Conservation (phyloP, 2,329 filamentous ascomycete species). For the Periconia digitata region DNA sequence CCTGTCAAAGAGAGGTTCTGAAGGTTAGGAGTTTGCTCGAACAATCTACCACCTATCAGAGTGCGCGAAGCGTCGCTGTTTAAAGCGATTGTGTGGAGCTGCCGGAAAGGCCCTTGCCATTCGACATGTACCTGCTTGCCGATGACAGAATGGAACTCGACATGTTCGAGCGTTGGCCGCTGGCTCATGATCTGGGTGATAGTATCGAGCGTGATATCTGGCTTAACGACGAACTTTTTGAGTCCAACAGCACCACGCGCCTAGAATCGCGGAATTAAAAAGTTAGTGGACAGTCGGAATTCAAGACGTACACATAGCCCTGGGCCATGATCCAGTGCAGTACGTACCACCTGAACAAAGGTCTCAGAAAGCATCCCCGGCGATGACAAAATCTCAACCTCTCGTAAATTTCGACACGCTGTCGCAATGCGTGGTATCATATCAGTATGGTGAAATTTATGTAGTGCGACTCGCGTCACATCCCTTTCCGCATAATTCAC, state of each 20-base stretch:
- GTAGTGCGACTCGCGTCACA: slow-evolving; percentile 35
- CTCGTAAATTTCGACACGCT: slow-evolving; percentile 38
- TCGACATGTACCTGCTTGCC: neutral
- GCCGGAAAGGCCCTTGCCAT: slow-evolving; percentile 29
- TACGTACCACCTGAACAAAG: slow-evolving; percentile 33
- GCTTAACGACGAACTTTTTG: slow-evolving; percentile 27
- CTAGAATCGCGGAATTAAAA: too few species aligned
- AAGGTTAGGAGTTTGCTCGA: neutral
- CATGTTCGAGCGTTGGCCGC: slow-evolving; percentile 25
- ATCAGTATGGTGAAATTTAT: slow-evolving; percentile 43
- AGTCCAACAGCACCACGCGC: slow-evolving; percentile 21
- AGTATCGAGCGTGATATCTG: slow-evolving; percentile 27
- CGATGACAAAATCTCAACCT: slow-evolving; percentile 34
- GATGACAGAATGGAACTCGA: slow-evolving; percentile 19
- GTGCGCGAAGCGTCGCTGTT: slow-evolving; percentile 4
- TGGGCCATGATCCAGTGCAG: too few species aligned
- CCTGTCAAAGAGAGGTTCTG: neutral
- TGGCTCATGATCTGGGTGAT: slow-evolving; percentile 30
- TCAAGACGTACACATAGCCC: too few species aligned
- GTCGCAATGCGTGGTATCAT: slow-evolving; percentile 44
- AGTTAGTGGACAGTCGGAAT: too few species aligned
- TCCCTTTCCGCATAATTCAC: slow-evolving; percentile 44
- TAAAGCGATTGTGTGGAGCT: slow-evolving; percentile 26
- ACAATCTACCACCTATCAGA: neutral
- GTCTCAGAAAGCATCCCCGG: slow-evolving; percentile 26